phyloP scores from a whole-genome alignment of 306 rosid species.

The Citrullus mucosospermus region DNA sequence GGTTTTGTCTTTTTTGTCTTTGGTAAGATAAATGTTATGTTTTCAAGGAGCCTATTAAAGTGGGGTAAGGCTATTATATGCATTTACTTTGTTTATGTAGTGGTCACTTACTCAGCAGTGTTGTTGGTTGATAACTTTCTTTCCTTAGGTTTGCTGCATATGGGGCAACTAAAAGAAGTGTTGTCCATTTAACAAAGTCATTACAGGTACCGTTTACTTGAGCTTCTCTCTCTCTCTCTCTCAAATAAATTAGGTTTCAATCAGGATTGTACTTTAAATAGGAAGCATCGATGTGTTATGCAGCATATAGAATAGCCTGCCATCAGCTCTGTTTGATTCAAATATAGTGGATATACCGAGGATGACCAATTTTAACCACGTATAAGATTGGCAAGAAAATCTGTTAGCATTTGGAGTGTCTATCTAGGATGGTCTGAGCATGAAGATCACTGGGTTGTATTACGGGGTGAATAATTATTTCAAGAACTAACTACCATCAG shows the following conservation, averaged over 20 bases:
- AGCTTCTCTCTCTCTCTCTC: neutral
- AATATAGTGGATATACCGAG: neutral
- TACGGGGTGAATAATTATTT: neutral
- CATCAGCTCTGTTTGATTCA: neutral
- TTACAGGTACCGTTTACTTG: conserved; percentile 47
- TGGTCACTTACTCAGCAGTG: neutral
- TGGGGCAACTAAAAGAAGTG: conserved; percentile 98
- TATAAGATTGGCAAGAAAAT: neutral
- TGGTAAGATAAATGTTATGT: neutral
- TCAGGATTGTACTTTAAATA: neutral
- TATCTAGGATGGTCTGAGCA: neutral
- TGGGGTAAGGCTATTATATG: conserved; percentile 1
- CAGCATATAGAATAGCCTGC: neutral
- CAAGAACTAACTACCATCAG: neutral
- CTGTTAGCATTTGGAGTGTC: neutral
- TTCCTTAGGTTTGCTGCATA: conserved; percentile 85
- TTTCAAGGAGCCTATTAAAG: neutral
- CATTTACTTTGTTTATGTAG: neutral
- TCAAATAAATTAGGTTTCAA: neutral
- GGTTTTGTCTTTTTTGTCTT: neutral
- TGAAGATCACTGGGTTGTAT: neutral
- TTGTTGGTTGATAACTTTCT: neutral
- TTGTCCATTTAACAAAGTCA: conserved; percentile 89
- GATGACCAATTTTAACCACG: neutral
- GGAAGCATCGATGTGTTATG: neutral